Base-by-base conservation (phyloP, 1,284 basidiomycete genomes). In the Trichosporon asahii region DNA sequence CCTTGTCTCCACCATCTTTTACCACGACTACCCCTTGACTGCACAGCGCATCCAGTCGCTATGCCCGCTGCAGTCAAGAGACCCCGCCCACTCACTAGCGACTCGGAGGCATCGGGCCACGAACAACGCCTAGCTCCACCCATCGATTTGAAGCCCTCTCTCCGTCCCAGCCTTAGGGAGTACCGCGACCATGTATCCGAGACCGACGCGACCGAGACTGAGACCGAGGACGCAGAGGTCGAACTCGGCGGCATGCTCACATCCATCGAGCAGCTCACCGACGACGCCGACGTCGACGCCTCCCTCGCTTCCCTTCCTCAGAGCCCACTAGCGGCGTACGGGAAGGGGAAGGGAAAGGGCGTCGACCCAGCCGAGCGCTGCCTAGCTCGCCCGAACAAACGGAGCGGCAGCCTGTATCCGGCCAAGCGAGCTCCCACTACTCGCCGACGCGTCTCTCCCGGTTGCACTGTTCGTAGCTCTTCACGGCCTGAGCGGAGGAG, bases 291-390 rank as follows among this genome's bases (percentile, higher is more conserved):
- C 18, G 67, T 68, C 55, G 64, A 66, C 29, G 55, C 53, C 4
- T n/a, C 14, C 12, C 64, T 68, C 35, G 68, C 64, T n/a, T 27
- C 61, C 11, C 7, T 64, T 14, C 46, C 63, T 33, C 60, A 15
- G n/a, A 64, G 27, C 12, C 60, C 40, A 11, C 53, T 61, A n/a
- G 57, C 60, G 23, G 31, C 14, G 9, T 11, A 18, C 31, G 40
- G n/a, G 33, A 70, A 70, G 37, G 69, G n/a, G 27, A 70, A 70
- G 37, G 69, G 69, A 46, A 70, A 70, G 21, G 57, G 37, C 60
- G 68, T 69, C 64, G 68, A 70, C 49, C 60, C 68, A 25, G 46
- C 55, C 25, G 68, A 66, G 61, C 53, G 64, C 21, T 61, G 61
- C 23, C 7, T 23, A 31, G 33, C 27, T 2, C 35, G 31, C 6